Evolutionary conservation across 306 rosid genomes (phyloP).

Genomic region (Potentilla sterilis): DNA sequence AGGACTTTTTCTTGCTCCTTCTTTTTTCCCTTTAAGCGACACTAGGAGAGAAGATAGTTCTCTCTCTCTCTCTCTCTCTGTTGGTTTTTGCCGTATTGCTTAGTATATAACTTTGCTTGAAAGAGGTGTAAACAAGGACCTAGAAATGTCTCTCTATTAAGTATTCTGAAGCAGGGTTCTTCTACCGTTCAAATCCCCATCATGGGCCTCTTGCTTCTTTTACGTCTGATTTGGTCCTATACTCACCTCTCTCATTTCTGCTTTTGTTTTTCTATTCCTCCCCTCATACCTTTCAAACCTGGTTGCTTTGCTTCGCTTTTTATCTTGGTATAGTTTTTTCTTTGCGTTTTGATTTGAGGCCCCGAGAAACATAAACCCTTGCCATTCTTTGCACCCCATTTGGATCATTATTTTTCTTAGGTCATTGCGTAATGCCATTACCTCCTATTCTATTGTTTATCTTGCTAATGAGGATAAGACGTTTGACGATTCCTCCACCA

Average conservation of each 20-base stretch:
- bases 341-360: constrained; percentile 26
- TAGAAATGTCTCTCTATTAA: constrained; percentile 26
- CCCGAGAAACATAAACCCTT: constrained; percentile 36
- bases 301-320: constrained; percentile 31
- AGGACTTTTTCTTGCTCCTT: not conserved
- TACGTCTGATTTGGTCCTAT: constrained; percentile 39
- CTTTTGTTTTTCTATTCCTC: constrained; percentile 16
- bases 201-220: constrained; percentile 43
- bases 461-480: constrained; percentile 28
- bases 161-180: constrained; percentile 16
- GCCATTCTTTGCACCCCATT: constrained; percentile 16
- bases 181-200: constrained; percentile 30
- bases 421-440: constrained; percentile 27
- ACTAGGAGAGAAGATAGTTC: not conserved
- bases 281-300: constrained; percentile 26
- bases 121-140: constrained; percentile 49
- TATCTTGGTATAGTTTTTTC: constrained; percentile 9
- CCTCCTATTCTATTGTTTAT: not conserved
- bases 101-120: constrained; percentile 37
- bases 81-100: constrained; percentile 10
- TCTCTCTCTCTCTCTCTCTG: not conserved
- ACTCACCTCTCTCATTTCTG: not conserved
- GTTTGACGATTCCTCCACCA: constrained; percentile 46
- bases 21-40: not conserved
- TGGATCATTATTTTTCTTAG: constrained; percentile 33